Base-by-base conservation (phyloP, 2,329 filamentous ascomycete species). In the Apiospora aurea region DNA sequence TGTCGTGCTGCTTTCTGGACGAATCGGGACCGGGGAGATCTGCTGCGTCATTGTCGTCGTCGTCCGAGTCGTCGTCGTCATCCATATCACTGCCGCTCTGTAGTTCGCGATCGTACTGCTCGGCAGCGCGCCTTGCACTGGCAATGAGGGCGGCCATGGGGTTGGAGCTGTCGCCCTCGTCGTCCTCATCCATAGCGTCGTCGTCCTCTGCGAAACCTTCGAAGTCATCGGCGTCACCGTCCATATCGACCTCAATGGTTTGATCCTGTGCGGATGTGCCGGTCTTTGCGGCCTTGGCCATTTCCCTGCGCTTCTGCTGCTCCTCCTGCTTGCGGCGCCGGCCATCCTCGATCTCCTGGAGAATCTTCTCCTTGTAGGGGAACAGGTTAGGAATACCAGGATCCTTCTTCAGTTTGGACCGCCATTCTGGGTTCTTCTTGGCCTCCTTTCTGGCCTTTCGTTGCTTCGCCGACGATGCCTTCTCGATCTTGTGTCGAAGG, bases 351-450 rank as follows among this genome's bases (percentile, higher is more conserved):
- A 99, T 97, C 83, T 99, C 95, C 72, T 95, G 91, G 46, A 99
- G 89, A 41, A 99, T 89, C 87, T 93, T 95, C 82, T 98, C 95
- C 86, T 99, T 99, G 88, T 96, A 98, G 0, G 96, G 96, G 85
- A 98, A 99, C 47, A 98, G 85, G 80, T 98, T 99, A 53, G 96
- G 96, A 74, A 99, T 98, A 68, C 96, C 96, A 34, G 96, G 96
- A 79, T 99, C 96, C 86, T 98, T 99, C 90, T 98, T 98, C 77
- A 97, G 82, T 82, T 95, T 94, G 73, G 94, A 95, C 77, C 93
- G 91, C 95, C 96, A 98, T 94, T 97, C 91, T 46, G 96, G 96
- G 82, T 98, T 97, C 90, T 97, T 95, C 87, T 97, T 98, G 71
- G 93, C 94, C 71, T 91, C 87, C 87, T 97, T 98, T 80, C 91